Conservation (phyloP, 2,329 filamentous ascomycete genomes). For the Hypoxylon sp. region DNA sequence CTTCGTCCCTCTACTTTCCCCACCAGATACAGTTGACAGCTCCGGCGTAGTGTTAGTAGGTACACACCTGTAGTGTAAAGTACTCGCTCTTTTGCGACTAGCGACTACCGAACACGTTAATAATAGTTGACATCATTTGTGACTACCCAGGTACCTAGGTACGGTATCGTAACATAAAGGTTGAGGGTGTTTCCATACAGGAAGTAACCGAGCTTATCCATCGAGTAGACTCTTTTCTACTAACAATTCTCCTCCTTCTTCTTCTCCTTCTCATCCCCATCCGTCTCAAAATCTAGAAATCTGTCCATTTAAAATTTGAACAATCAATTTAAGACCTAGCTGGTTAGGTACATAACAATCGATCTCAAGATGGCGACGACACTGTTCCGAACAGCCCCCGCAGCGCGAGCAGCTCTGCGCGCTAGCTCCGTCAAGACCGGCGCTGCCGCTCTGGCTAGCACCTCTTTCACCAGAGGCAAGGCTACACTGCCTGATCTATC, state of each 20-base stretch:
- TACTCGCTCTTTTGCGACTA: conserved; percentile 7
- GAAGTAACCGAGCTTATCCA: conserved; percentile 17
- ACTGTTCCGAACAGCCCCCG: conserved; percentile 78
- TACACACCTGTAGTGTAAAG: too few relatives aligned
- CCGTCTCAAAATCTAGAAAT: background rate
- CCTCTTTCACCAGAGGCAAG: conserved; percentile 86
- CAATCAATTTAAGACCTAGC: background rate
- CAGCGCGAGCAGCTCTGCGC: conserved; percentile 79
- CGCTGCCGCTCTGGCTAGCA: conserved; percentile 75
- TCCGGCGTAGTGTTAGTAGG: background rate
- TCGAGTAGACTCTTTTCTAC: background rate
- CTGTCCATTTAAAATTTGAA: background rate
- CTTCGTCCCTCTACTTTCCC: too few relatives aligned
- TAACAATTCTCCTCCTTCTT: conserved; percentile 1
- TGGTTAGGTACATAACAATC: background rate
- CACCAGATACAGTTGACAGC: background rate
- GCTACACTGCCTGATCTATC: conserved; percentile 91
- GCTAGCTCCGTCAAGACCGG: conserved; percentile 73
- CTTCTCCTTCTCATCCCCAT: background rate
- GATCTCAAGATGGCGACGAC: conserved; percentile 76
- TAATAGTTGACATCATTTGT: conserved; percentile 42
- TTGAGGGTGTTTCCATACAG: conserved; percentile 3
- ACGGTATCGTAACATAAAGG: conserved; percentile 18
- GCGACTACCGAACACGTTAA: background rate
- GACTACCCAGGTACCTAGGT: background rate